Evolutionary conservation across 192 early-diverging fungal genomes (phyloP).

Genomic region (Mortierella hygrophila): DNA sequence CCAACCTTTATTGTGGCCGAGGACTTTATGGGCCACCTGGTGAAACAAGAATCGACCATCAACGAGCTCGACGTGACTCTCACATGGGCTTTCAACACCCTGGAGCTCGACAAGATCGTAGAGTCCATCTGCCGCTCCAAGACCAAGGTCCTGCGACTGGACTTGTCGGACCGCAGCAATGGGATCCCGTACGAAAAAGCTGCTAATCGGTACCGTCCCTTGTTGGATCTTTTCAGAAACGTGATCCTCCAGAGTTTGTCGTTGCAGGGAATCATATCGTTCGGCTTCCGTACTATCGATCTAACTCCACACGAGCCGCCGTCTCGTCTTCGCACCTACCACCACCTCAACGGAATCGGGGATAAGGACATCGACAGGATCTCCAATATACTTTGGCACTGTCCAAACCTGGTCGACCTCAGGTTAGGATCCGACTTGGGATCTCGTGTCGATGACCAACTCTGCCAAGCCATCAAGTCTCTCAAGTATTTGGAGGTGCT

Average conservation of each 20-base stretch:
- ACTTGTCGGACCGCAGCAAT: neutral
- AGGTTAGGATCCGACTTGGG: neutral
- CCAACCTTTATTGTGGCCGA: neutral
- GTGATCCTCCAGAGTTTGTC: neutral
- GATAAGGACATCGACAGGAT: neutral
- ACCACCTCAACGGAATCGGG: conserved; percentile 1
- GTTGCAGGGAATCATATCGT: neutral
- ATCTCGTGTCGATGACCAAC: neutral
- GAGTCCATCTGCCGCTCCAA: neutral
- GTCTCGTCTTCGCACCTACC: neutral
- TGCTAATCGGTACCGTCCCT: conserved; percentile 8
- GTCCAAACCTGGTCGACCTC: neutral
- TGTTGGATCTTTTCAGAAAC: conserved; percentile 9
- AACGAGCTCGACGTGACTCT: conserved; percentile 15
- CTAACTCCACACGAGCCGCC: neutral
- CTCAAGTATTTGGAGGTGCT: neutral
- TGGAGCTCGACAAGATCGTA: conserved; percentile 3
- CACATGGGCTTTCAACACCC: neutral
- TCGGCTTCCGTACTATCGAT: neutral
- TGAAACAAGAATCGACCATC: neutral
- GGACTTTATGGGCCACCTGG: conserved; percentile 7
- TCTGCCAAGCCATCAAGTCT: neutral
- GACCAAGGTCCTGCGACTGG: neutral
- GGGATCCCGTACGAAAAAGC: neutral
- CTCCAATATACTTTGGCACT: neutral